Percentiles rank a stretch among this genome's conserved stretches.
phyloP scores from a whole-genome alignment of 169 alveolate species.

The Plasmodium billcollinsi region DNA sequence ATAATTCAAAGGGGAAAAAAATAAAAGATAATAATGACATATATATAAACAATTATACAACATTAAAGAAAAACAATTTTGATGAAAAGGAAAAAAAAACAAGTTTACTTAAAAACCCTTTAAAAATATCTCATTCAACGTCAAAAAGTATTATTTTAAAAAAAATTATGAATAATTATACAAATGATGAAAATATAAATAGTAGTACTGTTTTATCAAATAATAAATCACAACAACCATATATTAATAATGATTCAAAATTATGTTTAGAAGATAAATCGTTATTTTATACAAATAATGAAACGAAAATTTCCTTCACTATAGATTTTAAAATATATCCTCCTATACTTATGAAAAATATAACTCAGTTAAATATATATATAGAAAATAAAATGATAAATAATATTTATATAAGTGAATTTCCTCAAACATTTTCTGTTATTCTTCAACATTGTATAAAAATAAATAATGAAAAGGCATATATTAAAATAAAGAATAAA shows the following conservation, averaged over 20 bases:
- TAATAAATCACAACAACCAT: no score
- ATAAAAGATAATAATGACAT: no score
- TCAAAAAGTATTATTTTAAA: no score
- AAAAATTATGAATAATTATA: no score
- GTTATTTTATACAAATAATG: background rate
- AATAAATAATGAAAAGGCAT: constrained; percentile 35
- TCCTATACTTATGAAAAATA: constrained; percentile 50
- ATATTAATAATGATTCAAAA: background rate
- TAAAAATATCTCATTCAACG: no score
- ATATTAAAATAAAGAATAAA: constrained; percentile 56
- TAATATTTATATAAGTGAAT: constrained; percentile 42
- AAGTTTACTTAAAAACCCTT: no score
- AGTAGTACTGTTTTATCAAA: no score
- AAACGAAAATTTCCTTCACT: constrained; percentile 12
- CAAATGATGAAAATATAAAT: no score
- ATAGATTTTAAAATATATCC: constrained; percentile 67
- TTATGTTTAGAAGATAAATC: background rate
- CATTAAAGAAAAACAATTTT: no score
- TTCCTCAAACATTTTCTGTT: constrained; percentile 64
- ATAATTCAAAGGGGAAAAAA: no score
- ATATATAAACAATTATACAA: no score
- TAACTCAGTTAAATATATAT: constrained; percentile 38
- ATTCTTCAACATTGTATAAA: constrained; percentile 30
- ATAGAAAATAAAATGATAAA: constrained; percentile 35
- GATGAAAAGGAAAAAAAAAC: no score